phyloP scores from a whole-genome alignment of 2,329 filamentous ascomycete genomes.

The Cadophora sp. region DNA sequence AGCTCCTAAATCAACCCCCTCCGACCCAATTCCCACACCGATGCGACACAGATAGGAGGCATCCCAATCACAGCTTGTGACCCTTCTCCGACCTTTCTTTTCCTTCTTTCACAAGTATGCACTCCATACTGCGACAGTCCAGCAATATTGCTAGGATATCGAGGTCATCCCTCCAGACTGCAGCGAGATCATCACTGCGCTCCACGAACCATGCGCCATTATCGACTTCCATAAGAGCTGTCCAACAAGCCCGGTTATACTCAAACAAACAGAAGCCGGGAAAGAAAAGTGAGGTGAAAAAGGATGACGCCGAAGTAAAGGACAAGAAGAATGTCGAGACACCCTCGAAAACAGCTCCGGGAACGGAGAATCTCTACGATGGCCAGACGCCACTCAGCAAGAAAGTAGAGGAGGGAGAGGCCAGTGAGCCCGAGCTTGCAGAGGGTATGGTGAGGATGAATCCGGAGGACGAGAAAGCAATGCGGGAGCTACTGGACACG shows the following conservation, averaged over 20 bases:
- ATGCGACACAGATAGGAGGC: constrained; percentile 35
- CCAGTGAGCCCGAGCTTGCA: constrained; percentile 34
- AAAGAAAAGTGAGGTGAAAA: constrained; percentile 29
- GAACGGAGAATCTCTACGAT: constrained; percentile 53
- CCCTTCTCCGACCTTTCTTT: constrained; percentile 31
- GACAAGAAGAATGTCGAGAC: constrained; percentile 45
- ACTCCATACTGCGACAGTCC: constrained; percentile 69
- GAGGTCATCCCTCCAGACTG: constrained; percentile 59
- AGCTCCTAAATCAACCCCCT: constrained; percentile 14
- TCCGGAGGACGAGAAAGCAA: constrained; percentile 59
- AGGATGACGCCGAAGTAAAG: constrained; percentile 37
- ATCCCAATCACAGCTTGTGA: constrained; percentile 32
- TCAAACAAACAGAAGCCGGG: constrained; percentile 20
- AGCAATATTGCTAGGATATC: constrained; percentile 69
- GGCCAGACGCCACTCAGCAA: constrained; percentile 48
- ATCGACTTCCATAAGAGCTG: constrained; percentile 46
- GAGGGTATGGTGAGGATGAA: constrained; percentile 51
- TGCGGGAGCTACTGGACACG: constrained; percentile 62
- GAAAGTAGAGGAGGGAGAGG: constrained; percentile 38
- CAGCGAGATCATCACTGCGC: constrained; percentile 55
- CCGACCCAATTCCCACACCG: constrained; percentile 4
- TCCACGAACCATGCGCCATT: constrained; percentile 49
- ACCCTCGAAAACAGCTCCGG: constrained; percentile 43
- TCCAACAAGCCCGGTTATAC: constrained; percentile 36
- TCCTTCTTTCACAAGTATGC: constrained; percentile 58